Evolutionary conservation across 2,329 filamentous ascomycete genomes (phyloP), one percentile per base, ranked within the genome.

Genomic region (Phialophora macrospora): DNA sequence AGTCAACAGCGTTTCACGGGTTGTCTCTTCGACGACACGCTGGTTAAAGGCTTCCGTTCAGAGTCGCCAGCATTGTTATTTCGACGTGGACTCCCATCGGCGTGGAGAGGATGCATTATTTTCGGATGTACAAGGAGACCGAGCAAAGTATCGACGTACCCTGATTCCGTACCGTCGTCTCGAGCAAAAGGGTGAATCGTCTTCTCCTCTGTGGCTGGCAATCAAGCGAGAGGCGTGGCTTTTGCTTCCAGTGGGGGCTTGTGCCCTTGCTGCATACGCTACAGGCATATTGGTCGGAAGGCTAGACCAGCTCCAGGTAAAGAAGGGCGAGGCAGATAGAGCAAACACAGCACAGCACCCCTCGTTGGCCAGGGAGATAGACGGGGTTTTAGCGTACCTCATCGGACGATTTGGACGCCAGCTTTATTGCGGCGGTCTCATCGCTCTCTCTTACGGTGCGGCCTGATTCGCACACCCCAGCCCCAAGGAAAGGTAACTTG

Each of bases 221-320:
- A 34, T 34, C 32, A 34, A 34, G 12, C 8, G 32, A 34, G 32
- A 26, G 14, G 17, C 24, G 26, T 28, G 26, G 20, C 7, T 54
- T 54, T 54, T 24, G 51, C 17, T 30, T 54, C 26, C 9, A 34
- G 51, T 6, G 24, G 52, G n/a, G 28, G 12, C 26, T 28, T 28
- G n/a, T 32, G 52, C 52, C 28, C n/a, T 51, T 55, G 24, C 52
- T 55, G 52, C 52, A 32, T 17, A 55, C 9, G 52, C 52, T 55
- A 55, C 8, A 55, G 24, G 52, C 30, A 17, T 28, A 32, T 20
- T 52, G 4, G 2, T 52, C 11, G 26, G 26, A 8, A 26, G 9
- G n/a, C 52, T 55, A 22, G 52, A 55, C 17, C 52, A 34, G 5
- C 12, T 32, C 28, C 6, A n/a, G 26, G n/a, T 9, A 5, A 20